Evolutionary conservation across 2,329 filamentous ascomycete species (phyloP), one percentile per base, ranked within the genome.

Genomic region (Fusarium poae): DNA sequence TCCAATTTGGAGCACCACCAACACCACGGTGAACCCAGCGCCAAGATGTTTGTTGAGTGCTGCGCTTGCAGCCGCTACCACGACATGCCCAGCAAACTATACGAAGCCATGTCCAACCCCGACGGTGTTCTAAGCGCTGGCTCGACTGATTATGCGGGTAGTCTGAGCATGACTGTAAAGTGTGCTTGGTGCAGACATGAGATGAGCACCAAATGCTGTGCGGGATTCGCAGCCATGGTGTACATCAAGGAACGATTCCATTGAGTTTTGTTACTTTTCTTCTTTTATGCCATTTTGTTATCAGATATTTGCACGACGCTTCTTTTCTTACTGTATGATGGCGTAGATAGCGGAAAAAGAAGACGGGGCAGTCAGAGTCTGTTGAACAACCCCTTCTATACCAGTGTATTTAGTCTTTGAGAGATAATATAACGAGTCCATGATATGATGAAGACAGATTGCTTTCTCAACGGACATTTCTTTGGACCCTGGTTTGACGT

Each of bases 111-210:
- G 87, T 84, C 85, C 7, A 85, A 85, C 66, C 86, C 87, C 0
- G 84, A 88, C 46, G 82, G 82, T 6, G 78, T 88, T 15, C 81
- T 89, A 15, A 82, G 83, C 20, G 48, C 72, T 49, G 81, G 81
- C 56, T 77, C 79, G 30, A 77, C 84, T 8, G 86, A 86, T 1
- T 86, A 88, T 43, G 83, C 83, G 42, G 87, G 87, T 2, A 80
- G 84, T 9, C 83, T 89, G 44, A 87, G 84, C 11, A 89, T 88
- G 67, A 86, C 84, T 73, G 86, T 91, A 27, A 87, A 85, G 68
- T 92, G 90, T 75, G 89, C 89, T 11, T 92, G 91, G 91, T 93
- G 91, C 76, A 82, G 82, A 43, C 91, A 93, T 79, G 85, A 86
- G 50, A 92, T 93, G 90, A 89, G 83, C 68, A 89, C 85, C 16